phyloP scores from a whole-genome alignment of 2,329 filamentous ascomycete species.

The Claviceps arundinis region DNA sequence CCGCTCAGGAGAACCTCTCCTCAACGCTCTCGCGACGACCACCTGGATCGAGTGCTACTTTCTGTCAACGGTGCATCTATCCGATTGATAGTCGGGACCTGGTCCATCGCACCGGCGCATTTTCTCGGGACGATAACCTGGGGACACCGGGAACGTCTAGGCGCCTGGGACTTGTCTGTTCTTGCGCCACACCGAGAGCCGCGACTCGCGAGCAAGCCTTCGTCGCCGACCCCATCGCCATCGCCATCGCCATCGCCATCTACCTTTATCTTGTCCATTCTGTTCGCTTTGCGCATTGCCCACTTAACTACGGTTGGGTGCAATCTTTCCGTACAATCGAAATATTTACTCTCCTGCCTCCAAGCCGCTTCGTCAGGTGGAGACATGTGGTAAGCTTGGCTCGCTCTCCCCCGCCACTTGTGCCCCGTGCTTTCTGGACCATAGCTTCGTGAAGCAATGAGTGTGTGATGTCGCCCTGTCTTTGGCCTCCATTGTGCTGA shows the following conservation, averaged over 20 bases:
- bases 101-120: neutral
- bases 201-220: neutral
- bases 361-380: neutral
- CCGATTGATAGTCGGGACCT: neutral
- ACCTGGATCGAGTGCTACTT: neutral
- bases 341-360: neutral
- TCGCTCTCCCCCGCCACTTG: neutral
- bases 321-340: neutral
- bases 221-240: neutral
- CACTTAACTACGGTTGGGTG: neutral
- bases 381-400: slow-evolving; percentile 6
- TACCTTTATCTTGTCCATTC: neutral
- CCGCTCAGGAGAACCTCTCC: neutral
- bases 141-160: too few relatives aligned
- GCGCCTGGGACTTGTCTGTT: too few relatives aligned
- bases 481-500: neutral
- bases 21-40: neutral
- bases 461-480: slow-evolving; percentile 1
- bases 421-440: neutral
- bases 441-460: neutral
- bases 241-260: neutral
- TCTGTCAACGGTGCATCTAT: neutral
- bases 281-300: neutral
- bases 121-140: neutral
- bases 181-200: neutral